Percentiles rank a stretch among this genome's conserved stretches.
Evolutionary conservation across 164 flowering plant species (phyloP).

Genomic region (Nymphaea thermarum): DNA sequence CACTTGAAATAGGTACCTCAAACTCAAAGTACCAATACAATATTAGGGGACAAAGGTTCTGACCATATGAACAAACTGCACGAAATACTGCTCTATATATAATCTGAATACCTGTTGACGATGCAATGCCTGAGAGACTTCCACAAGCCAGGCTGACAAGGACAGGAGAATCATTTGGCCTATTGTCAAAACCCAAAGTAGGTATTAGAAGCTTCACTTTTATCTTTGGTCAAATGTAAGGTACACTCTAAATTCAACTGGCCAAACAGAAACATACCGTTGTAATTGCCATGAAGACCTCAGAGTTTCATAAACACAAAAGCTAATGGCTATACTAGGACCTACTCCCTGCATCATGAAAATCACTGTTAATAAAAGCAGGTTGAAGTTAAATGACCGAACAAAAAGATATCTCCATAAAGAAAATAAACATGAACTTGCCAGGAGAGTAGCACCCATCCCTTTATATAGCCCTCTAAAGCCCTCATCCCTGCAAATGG

Average conservation of each 20-base stretch:
- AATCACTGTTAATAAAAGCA: background rate
- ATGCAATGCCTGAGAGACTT: conserved; percentile 80
- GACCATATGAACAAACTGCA: too few relatives aligned
- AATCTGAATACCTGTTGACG: conserved; percentile 51
- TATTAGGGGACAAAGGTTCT: too few relatives aligned
- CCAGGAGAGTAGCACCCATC: conserved; percentile 79
- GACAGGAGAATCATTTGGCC: conserved; percentile 64
- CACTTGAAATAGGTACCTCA: too few relatives aligned
- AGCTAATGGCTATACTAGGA: conserved; percentile 81
- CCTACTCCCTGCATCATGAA: conserved; percentile 63
- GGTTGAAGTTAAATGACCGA: background rate
- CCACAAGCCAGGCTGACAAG: conserved; percentile 74
- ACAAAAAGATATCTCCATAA: background rate
- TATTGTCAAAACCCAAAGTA: conserved; percentile 12
- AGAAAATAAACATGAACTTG: conserved; percentile 9
- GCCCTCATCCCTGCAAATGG: conserved; percentile 74
- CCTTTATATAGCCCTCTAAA: conserved; percentile 69
- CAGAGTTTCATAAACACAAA: conserved; percentile 65
- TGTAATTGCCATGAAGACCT: conserved; percentile 48
- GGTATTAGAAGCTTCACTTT: background rate
- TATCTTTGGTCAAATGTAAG: background rate
- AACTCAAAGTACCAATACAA: too few relatives aligned
- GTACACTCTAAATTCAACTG: background rate
- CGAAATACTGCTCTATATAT: background rate
- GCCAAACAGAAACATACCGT: conserved; percentile 24